Conservation (phyloP, 345 rosid species). For the Brassica carinata region DNA sequence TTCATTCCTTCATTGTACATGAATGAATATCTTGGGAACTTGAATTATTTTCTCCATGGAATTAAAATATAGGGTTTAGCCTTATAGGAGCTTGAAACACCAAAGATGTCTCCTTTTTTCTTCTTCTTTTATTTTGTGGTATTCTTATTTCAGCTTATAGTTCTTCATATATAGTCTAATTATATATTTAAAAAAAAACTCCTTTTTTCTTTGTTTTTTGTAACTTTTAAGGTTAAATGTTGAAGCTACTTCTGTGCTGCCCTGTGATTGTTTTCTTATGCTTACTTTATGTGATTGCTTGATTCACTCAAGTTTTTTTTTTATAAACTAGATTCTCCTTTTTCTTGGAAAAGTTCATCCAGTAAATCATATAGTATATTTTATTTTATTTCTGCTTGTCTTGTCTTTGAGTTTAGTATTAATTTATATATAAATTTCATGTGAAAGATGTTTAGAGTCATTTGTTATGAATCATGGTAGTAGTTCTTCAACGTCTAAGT, state of each 20-base stretch:
- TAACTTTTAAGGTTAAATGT: constrained; percentile 26
- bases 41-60: background rate
- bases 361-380: constrained; percentile 32
- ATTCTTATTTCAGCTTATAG: background rate
- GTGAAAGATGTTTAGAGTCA: constrained; percentile 3
- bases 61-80: background rate
- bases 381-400: background rate
- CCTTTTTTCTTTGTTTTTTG: constrained; percentile 12
- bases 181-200: background rate
- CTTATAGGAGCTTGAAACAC: background rate
- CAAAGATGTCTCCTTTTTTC: background rate
- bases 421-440: background rate
- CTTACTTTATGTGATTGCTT: constrained; percentile 23
- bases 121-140: background rate
- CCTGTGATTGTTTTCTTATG: constrained; percentile 32
- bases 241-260: constrained; percentile 13
- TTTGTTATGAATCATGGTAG: constrained; percentile 14
- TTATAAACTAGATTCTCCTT: constrained; percentile 21
- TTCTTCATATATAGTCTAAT: background rate
- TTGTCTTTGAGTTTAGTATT: constrained; percentile 28
- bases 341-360: constrained; percentile 23
- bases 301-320: constrained; percentile 16
- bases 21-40: background rate
- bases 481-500: constrained; percentile 31
- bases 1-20: background rate